Conservation (phyloP, 2,329 filamentous ascomycete genomes). For the Aspergillus glaucus region DNA sequence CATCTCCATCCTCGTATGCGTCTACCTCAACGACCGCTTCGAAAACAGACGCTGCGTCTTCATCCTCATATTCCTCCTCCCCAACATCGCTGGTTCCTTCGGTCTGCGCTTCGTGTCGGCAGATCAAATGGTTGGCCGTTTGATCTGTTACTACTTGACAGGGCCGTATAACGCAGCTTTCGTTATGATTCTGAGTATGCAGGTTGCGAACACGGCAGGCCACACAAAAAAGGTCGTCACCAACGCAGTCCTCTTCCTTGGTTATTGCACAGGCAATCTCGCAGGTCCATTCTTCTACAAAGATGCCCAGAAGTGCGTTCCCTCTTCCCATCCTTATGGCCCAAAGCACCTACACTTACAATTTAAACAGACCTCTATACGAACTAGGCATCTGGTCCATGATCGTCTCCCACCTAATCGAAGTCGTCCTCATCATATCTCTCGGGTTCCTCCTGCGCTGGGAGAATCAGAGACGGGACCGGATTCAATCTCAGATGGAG, state of each 20-base stretch:
- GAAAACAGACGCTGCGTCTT: conserved; percentile 48
- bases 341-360: conserved; percentile 1
- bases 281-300: conserved; percentile 59
- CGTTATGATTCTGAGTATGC: conserved; percentile 44
- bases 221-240: conserved; percentile 60
- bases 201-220: conserved; percentile 44
- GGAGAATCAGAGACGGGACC: conserved; percentile 47
- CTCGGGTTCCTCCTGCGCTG: conserved; percentile 44
- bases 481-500: conserved; percentile 41
- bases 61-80: conserved; percentile 51
- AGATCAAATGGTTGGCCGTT: conserved; percentile 46
- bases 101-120: conserved; percentile 51
- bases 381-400: conserved; percentile 51
- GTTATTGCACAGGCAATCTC: conserved; percentile 57
- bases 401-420: conserved; percentile 50
- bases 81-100: conserved; percentile 54
- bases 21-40: conserved; percentile 44
- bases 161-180: conserved; percentile 52
- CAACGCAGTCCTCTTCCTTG: conserved; percentile 56
- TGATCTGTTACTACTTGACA: conserved; percentile 55
- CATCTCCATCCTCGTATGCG: conserved; percentile 45
- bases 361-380: conserved; percentile 38
- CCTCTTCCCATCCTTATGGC: neutral
- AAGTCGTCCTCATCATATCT: conserved; percentile 41
- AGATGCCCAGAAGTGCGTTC: conserved; percentile 40